Conservation (phyloP, 176 grass and related monocot species). For the Pontederia crassipes region DNA sequence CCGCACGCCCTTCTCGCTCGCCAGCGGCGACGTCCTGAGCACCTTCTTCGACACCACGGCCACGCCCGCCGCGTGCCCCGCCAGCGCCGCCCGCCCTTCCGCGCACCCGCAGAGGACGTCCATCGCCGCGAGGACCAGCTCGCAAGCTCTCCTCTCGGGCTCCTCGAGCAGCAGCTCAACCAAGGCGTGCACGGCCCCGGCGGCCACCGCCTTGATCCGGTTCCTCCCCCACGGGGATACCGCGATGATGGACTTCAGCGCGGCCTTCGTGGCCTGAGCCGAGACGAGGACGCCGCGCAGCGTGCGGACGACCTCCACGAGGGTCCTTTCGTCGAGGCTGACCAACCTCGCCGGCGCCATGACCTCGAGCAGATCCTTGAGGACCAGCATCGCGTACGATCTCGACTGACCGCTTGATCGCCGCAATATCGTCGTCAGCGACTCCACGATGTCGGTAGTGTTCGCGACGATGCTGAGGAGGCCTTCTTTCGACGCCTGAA, state of each 20-base stretch:
- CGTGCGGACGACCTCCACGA: constrained; percentile 46
- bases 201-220: constrained; percentile 50
- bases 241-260: constrained; percentile 37
- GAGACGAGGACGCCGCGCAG: constrained; percentile 46
- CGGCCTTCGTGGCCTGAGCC: constrained; percentile 37
- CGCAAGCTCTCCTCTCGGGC: no score
- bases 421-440: constrained; percentile 41
- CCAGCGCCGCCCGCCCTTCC: constrained; percentile 46
- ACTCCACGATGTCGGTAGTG: constrained; percentile 29
- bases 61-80: constrained; percentile 52
- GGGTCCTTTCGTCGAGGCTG: constrained; percentile 28
- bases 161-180: constrained; percentile 46
- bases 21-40: constrained; percentile 43
- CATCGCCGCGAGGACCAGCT: no score
- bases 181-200: constrained; percentile 37
- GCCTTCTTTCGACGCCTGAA: constrained; percentile 49
- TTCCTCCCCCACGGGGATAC: constrained; percentile 47
- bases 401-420: constrained; percentile 38
- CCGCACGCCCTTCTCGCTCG: constrained; percentile 66
- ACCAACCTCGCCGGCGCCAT: constrained; percentile 33
- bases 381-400: constrained; percentile 37
- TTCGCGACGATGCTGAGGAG: constrained; percentile 29
- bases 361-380: constrained; percentile 34
- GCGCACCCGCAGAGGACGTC: no score
- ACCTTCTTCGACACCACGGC: constrained; percentile 62